A percentile compares a stretch with the other conserved stretches of the same genome.
These are phyloP conservation scores for Beauveria medogensis DNA, from an alignment of 2,329 filamentous ascomycete genomes.

Conservation along the genomic window DNA sequence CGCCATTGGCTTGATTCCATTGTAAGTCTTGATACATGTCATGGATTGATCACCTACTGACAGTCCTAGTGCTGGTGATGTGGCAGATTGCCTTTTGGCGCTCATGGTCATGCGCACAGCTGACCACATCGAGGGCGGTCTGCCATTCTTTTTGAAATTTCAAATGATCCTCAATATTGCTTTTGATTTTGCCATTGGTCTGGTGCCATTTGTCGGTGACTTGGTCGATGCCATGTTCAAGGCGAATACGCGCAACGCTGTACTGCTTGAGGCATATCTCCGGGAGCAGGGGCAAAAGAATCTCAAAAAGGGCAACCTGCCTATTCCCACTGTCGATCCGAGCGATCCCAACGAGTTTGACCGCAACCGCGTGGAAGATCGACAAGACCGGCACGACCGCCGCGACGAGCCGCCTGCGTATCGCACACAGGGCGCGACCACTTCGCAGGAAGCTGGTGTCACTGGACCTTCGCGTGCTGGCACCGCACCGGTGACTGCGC, in stretches of 20 bases:
- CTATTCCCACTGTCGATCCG: conserved; percentile 40
- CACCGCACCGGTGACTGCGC: neutral
- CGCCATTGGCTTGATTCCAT: conserved; percentile 75
- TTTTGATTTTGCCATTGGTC: conserved; percentile 64
- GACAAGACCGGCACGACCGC: neutral
- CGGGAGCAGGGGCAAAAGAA: conserved; percentile 58
- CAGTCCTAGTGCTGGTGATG: conserved; percentile 59
- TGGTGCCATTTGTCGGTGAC: conserved; percentile 72
- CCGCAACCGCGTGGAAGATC: conserved; percentile 16
- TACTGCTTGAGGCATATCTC: conserved; percentile 59
- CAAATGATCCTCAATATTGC: conserved; percentile 77
- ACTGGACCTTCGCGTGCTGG: neutral
- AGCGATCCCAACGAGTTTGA: conserved; percentile 47
- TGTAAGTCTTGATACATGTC: conserved; percentile 42
- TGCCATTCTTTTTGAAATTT: conserved; percentile 51
- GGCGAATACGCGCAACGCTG: conserved; percentile 69
- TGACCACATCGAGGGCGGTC: conserved; percentile 65
- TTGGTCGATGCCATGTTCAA: conserved; percentile 64
- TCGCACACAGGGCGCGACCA: conserved; percentile 18
- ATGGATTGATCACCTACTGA: conserved; percentile 14
- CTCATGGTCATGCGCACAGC: conserved; percentile 68
- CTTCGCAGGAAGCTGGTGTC: conserved; percentile 5
- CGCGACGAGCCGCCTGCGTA: conserved; percentile 19
- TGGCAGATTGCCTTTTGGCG: conserved; percentile 64
- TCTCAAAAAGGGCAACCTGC: conserved; percentile 37